Percentiles rank a stretch among this genome's conserved stretches.
These are phyloP conservation scores for Gaeumannomyces tritici DNA, from an alignment of 2,329 filamentous ascomycete species.

Conservation along the genomic window DNA sequence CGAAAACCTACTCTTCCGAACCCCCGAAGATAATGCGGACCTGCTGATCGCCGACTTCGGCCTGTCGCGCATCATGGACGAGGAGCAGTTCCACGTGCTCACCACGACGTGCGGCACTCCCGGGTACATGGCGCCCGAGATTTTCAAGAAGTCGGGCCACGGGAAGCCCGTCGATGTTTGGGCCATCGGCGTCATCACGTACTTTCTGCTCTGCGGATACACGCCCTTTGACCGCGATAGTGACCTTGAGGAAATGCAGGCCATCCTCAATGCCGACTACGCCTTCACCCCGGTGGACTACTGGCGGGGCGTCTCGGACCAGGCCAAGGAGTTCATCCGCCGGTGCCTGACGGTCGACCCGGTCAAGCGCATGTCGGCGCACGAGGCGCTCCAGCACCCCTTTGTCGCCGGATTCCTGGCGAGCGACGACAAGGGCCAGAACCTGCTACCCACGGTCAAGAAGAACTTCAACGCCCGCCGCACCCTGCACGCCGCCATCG, in stretches of 20 bases:
- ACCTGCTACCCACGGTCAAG: constrained; percentile 59
- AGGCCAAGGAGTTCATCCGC: constrained; percentile 85
- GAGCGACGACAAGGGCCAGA: constrained; percentile 42
- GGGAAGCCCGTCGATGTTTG: constrained; percentile 97
- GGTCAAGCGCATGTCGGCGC: constrained; percentile 77
- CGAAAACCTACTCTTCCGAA: constrained; percentile 93
- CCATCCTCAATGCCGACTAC: constrained; percentile 94
- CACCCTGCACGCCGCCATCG: constrained; percentile 60
- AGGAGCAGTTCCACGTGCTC: constrained; percentile 94
- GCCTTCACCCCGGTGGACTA: constrained; percentile 90
- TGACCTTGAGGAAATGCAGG: constrained; percentile 99
- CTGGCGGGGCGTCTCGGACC: constrained; percentile 85
- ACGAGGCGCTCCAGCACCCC: constrained; percentile 61
- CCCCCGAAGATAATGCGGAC: constrained; percentile 95
- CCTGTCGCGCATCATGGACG: constrained; percentile 94
- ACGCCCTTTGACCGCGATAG: constrained; percentile 96
- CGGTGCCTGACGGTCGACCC: constrained; percentile 88
- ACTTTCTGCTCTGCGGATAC: constrained; percentile 95
- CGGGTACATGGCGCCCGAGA: constrained; percentile 98
- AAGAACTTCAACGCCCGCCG: constrained; percentile 66
- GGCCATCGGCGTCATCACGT: constrained; percentile 97
- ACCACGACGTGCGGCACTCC: constrained; percentile 97
- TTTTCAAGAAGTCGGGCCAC: constrained; percentile 97
- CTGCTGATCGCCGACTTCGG: constrained; percentile 96
- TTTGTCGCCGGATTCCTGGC: constrained; percentile 49